Evolutionary conservation across 176 grass and related monocot species (phyloP).

Genomic region (Puya raimondii): DNA sequence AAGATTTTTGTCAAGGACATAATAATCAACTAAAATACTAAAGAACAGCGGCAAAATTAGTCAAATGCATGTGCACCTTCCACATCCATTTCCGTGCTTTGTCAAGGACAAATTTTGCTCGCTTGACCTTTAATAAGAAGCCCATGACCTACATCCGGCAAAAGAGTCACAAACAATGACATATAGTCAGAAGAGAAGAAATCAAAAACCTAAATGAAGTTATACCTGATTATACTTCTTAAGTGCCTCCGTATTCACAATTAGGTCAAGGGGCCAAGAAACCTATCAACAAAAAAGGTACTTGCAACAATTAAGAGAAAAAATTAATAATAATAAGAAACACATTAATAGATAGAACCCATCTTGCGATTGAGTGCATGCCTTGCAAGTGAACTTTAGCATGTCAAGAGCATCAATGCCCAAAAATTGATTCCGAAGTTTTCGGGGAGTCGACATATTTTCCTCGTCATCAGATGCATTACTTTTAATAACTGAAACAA

Average conservation of each 20-base stretch:
- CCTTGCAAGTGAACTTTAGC: conserved; percentile 92
- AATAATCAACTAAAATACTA: background rate
- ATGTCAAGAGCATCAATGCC: conserved; percentile 85
- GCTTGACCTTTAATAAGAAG: conserved; percentile 94
- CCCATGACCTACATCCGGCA: conserved; percentile 67
- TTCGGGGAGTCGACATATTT: conserved; percentile 37
- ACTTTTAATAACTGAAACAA: conserved; percentile 55
- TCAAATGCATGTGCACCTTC: conserved; percentile 51
- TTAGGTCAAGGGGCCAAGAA: conserved; percentile 94
- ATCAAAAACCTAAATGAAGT: conserved; percentile 16
- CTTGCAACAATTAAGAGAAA: conserved; percentile 11
- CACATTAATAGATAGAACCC: background rate
- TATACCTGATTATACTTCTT: conserved; percentile 94
- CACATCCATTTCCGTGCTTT: conserved; percentile 93
- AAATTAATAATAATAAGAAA: background rate
- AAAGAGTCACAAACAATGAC: background rate
- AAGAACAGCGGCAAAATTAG: background rate
- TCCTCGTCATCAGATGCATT: conserved; percentile 30
- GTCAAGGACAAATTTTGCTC: conserved; percentile 85
- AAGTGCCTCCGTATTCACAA: conserved; percentile 69
- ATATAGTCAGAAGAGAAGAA: conserved; percentile 2
- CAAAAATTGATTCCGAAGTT: conserved; percentile 50
- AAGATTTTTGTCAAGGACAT: background rate
- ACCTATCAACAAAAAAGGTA: conserved; percentile 52
- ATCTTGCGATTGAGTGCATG: conserved; percentile 22